Evolutionary conservation across 164 flowering plant genomes (phyloP), one percentile per base, ranked within the genome.

Genomic region (Macadamia integrifolia): DNA sequence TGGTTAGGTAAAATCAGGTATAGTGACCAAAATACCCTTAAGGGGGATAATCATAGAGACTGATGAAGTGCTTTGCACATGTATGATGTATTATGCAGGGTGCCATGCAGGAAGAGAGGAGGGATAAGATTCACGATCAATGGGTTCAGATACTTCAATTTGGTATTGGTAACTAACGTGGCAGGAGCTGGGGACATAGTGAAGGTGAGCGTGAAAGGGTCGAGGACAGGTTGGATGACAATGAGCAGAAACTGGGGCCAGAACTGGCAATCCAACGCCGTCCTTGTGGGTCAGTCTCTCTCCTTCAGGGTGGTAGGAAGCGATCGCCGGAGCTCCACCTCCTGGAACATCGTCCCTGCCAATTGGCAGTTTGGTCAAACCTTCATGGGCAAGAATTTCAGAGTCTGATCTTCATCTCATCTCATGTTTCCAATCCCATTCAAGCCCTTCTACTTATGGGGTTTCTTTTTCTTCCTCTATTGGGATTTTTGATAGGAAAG

Each of bases 161-260:
- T 89, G 79, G 82, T 87, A 1, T 63, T 90, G 74, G 71, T 90
- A 64, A 73, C 86, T 50, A 90, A 90, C 82, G 96, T 90, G 0
- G 96, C 91, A 10, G 96, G 96, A 11, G 91, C 93, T 23, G 96
- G 96, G 2, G 84, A 90, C 63, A 80, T 90, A 29, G 76, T 70
- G 60, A 72, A 58, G 58, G 90, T 71, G 10, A 79, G 86, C 75
- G 79, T 90, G 40, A 90, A 88, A 62, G 96, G 96, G 0, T 46
- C 85, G 0, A 78, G 59, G 30, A 88, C 92, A 0, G 88, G 80
- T 6, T 90, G 96, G 96, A 80, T 90, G 84, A 67, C 72, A 61
- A 50, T 89, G 92, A 87, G 86, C 75, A 72, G 89, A 0, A 89
- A 89, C 71, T 89, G 95, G 95, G 95, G 95, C 59, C 95, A 89